phyloP scores from a whole-genome alignment of 2,329 filamentous ascomycete species.

The Diplodia intermedia region DNA sequence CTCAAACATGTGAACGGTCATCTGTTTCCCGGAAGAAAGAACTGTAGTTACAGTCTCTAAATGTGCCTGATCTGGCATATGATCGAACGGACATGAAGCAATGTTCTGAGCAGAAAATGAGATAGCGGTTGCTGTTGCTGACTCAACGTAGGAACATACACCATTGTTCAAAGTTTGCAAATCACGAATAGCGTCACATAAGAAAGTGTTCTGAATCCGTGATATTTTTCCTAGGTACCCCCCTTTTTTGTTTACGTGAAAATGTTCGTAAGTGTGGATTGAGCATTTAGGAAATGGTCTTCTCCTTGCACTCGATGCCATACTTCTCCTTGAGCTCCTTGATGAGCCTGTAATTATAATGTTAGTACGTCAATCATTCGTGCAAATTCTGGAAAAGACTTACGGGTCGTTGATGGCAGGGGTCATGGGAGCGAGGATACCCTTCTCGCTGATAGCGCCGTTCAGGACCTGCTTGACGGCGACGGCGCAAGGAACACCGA shows the following conservation, averaged over 20 bases:
- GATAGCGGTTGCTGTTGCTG: neutral
- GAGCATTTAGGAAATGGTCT: slow-evolving; percentile 53
- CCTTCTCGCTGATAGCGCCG: slow-evolving; percentile 74
- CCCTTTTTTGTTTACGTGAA: slow-evolving; percentile 1
- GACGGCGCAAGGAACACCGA: slow-evolving; percentile 76
- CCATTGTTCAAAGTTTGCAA: neutral
- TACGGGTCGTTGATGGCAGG: slow-evolving; percentile 70
- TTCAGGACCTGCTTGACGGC: slow-evolving; percentile 80
- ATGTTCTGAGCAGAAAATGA: neutral
- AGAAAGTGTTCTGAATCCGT: neutral
- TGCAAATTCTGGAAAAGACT: neutral
- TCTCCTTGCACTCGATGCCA: slow-evolving; percentile 75
- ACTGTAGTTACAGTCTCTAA: neutral
- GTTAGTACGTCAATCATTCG: neutral
- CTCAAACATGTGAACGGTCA: neutral
- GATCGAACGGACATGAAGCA: neutral
- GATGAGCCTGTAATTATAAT: slow-evolving; percentile 58
- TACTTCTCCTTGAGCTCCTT: slow-evolving; percentile 80
- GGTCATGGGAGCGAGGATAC: slow-evolving; percentile 78
- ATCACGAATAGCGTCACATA: neutral
- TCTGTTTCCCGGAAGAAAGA: neutral
- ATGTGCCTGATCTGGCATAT: neutral
- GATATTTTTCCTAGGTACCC: slow-evolving; percentile 6
- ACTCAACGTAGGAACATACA: neutral
- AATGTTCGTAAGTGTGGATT: neutral